Evolutionary conservation across 2,329 filamentous ascomycete genomes (phyloP), one percentile per base, ranked within the genome.

Genomic region (Eutypa lata): DNA sequence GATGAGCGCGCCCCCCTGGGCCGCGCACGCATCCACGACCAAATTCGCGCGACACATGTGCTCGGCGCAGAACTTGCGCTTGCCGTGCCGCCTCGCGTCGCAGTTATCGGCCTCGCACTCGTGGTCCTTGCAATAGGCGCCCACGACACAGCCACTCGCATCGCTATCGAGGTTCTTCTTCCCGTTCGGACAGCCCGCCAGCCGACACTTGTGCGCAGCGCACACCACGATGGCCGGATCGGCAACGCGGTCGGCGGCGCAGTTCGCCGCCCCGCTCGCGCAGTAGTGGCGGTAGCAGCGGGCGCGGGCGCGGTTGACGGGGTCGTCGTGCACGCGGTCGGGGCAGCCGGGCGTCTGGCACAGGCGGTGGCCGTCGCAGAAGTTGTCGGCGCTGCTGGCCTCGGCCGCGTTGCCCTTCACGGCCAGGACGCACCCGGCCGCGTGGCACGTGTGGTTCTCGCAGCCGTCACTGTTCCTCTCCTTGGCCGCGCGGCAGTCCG

Each of bases 241-340:
- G 21, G 50, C 52, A 2, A 59, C 56, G 35, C 58, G 56, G 35
- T 48, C 44, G 3, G 53, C 49, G 2, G 35, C 57, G 51, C 62
- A 61, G 19, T 43, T 49, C 6, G 53, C 21, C 7, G 51, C 28
- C 14, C 51, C 50, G 7, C 53, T 24, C 21, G 42, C 51, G 51
- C 63, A 65, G 54, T 55, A 59, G 48, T 65, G 62, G 1, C 50
- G 42, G 44, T 53, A 58, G 53, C 61, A 65, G 50, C 48, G 61
- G 42, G 33, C 47, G 14, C 49, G 46, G 13, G 51, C 53, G 45
- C 61, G 57, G 56, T 63, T 53, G 63, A 71, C 44, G 61, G 63
- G 4, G 64, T 68, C n/a, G 60, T 71, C 50, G 57, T 70, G 54
- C 62, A 66, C 57, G 63, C 69, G 53, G 28, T 58, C 14, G 1